phyloP scores from a whole-genome alignment of 1,284 basidiomycete genomes.

The Boletus semigastroideus region DNA sequence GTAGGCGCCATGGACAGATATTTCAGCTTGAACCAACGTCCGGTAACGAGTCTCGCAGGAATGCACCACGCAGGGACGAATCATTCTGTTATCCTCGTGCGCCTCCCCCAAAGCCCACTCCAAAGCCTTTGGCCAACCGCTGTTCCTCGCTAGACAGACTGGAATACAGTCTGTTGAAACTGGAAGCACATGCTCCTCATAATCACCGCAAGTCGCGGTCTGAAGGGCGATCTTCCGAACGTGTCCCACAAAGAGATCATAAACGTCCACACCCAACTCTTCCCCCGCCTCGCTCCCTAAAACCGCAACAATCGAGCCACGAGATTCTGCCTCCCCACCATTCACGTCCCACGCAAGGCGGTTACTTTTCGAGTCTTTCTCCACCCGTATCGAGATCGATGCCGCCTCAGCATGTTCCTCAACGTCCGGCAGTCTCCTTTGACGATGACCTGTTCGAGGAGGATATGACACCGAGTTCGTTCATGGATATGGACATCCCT shows the following conservation, averaged over 20 bases:
- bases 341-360: constrained; percentile 1
- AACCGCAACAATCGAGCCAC: constrained; percentile 14
- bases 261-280: constrained; percentile 27
- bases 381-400: constrained; percentile 5
- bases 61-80: constrained; percentile 10
- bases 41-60: neutral
- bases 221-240: constrained; percentile 13
- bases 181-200: constrained; percentile 29
- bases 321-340: neutral
- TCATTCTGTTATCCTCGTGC: constrained; percentile 18
- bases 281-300: constrained; percentile 17
- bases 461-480: constrained; percentile 21
- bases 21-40: constrained; percentile 19
- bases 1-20: constrained; percentile 29
- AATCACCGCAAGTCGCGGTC: constrained; percentile 29
- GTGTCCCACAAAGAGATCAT: neutral
- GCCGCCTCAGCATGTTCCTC: neutral
- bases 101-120: constrained; percentile 23
- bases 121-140: constrained; percentile 8
- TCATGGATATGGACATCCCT: constrained; percentile 36
- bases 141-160: constrained; percentile 34
- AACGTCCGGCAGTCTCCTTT: neutral
- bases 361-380: constrained; percentile 5
- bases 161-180: constrained; percentile 28
- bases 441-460: constrained; percentile 1